Conservation (phyloP, 176 grass and related monocot genomes). For the Tuctoria greenei region DNA sequence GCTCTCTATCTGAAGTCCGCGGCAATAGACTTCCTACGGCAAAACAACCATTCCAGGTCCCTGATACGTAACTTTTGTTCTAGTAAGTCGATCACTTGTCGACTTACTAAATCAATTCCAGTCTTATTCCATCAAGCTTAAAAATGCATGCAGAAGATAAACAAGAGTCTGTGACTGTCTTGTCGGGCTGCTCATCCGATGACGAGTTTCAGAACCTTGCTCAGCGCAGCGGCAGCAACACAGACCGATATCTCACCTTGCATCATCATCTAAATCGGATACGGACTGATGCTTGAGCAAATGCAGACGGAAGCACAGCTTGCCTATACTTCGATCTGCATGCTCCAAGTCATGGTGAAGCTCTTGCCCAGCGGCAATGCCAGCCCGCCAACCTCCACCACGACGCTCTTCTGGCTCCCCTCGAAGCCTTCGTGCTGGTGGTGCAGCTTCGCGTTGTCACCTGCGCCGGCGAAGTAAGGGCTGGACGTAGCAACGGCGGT, state of each 20-base stretch:
- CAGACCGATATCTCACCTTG: neutral
- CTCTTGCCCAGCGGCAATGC: slow-evolving; percentile 81
- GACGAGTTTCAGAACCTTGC: neutral
- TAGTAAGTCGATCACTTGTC: too few species aligned
- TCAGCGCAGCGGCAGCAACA: neutral
- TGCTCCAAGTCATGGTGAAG: slow-evolving; percentile 81
- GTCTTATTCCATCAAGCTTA: slow-evolving; percentile 19
- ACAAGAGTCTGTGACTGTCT: neutral
- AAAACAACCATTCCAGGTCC: too few species aligned
- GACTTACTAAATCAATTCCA: neutral
- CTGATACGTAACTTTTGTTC: too few species aligned
- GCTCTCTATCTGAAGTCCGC: too few species aligned
- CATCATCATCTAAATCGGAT: slow-evolving; percentile 4
- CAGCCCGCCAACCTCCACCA: slow-evolving; percentile 74
- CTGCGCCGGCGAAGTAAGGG: slow-evolving; percentile 37
- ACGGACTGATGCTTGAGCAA: neutral
- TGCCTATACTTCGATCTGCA: slow-evolving; percentile 54
- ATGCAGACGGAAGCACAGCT: slow-evolving; percentile 4
- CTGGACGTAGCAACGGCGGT: slow-evolving; percentile 34
- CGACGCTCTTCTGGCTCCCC: slow-evolving; percentile 44
- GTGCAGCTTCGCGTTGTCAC: neutral
- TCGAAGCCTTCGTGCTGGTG: slow-evolving; percentile 30
- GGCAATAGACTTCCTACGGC: too few species aligned
- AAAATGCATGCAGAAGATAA: neutral
- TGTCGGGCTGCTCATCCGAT: neutral